Percentiles rank a stretch among this genome's conserved stretches.
These are phyloP conservation scores for Neurospora tetraspora DNA, from an alignment of 495 filamentous ascomycete species.

Conservation along the genomic window DNA sequence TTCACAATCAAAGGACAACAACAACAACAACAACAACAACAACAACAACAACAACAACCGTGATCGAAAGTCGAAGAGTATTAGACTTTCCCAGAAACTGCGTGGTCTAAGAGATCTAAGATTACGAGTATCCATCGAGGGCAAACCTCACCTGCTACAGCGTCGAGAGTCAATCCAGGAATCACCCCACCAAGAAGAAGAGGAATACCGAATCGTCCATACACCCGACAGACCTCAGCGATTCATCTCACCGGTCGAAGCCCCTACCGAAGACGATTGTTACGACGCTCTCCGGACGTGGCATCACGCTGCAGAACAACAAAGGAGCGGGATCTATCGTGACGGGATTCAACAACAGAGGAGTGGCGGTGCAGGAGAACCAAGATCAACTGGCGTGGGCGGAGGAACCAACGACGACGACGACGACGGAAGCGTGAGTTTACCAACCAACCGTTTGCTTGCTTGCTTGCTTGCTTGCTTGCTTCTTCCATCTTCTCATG, in stretches of 20 bases:
- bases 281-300: constrained; percentile 12
- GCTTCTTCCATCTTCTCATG: neutral
- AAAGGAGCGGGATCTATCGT: neutral
- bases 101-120: constrained; percentile 5
- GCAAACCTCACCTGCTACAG: neutral
- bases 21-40: neutral
- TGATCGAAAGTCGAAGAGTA: neutral
- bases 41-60: neutral
- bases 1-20: neutral
- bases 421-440: neutral
- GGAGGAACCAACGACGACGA: neutral
- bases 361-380: neutral
- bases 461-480: neutral
- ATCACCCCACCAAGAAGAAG: neutral
- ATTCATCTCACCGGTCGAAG: constrained; percentile 5
- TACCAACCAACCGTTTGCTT: neutral
- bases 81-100: constrained; percentile 12
- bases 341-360: neutral
- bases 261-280: constrained; percentile 21
- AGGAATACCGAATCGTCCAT: constrained; percentile 15
- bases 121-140: neutral
- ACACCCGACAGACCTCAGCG: constrained; percentile 17
- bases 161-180: neutral
- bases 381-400: neutral
- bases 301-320: constrained; percentile 8